Conservation (phyloP, 805 yeast genomes). For the Yarrowia alimentaria region DNA sequence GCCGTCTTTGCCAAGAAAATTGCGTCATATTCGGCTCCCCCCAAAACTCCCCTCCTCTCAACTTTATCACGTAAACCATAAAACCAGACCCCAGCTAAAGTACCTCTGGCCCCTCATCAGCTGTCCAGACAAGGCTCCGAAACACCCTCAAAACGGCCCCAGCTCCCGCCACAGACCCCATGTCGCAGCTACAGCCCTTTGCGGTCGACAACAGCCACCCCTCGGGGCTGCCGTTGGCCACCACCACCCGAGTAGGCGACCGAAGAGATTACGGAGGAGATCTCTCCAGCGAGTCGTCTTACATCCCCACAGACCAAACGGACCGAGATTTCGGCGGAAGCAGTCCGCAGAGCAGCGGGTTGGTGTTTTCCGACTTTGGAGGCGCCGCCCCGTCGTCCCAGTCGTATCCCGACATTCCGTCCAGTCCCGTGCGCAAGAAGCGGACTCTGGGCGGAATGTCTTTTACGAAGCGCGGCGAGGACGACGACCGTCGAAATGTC, state of each 20-base stretch:
- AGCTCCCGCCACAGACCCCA: too few species aligned
- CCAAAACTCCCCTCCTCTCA: too few species aligned
- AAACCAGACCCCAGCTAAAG: too few species aligned
- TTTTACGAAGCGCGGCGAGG: neutral
- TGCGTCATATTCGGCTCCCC: too few species aligned
- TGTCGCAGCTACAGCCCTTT: conserved; percentile 19
- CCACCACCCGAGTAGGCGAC: conserved; percentile 4
- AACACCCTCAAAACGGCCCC: too few species aligned
- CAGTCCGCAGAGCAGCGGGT: conserved; percentile 2
- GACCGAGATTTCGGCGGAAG: neutral
- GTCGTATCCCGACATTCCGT: conserved; percentile 4
- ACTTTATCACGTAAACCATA: too few species aligned
- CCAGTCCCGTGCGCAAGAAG: conserved; percentile 18
- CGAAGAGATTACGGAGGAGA: conserved; percentile 16
- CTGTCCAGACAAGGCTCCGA: too few species aligned
- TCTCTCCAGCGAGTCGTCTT: conserved; percentile 8
- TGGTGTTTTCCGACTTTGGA: neutral
- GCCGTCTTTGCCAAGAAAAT: too few species aligned
- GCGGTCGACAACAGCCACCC: conserved; percentile 8
- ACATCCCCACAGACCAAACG: conserved; percentile 5
- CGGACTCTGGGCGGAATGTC: conserved; percentile 6
- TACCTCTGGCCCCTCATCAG: too few species aligned
- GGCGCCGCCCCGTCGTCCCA: too few species aligned
- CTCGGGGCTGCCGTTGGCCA: neutral
- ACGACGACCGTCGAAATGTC: too few species aligned